Percentiles rank a stretch among this genome's conserved stretches.
Conservation (phyloP, 371 early-diverging fungal species). For the Mucor circinelloides region DNA sequence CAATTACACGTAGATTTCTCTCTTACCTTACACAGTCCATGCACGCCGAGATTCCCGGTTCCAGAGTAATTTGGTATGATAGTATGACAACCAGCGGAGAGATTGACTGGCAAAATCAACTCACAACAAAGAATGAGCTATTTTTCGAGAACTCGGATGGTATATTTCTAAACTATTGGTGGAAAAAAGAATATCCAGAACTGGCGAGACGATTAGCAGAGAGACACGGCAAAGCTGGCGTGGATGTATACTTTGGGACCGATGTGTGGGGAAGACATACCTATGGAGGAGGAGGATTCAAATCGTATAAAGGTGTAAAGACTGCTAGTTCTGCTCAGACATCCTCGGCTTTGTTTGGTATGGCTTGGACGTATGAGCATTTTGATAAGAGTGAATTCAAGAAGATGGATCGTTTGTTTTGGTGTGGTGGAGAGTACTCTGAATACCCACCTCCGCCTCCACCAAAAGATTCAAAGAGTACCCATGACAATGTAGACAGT, state of each 20-base stretch:
- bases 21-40: slow-evolving; percentile 46
- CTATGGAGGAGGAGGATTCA: slow-evolving; percentile 65
- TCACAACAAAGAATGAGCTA: slow-evolving; percentile 45
- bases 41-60: slow-evolving; percentile 52
- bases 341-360: slow-evolving; percentile 64
- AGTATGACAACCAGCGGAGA: slow-evolving; percentile 51
- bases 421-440: slow-evolving; percentile 43
- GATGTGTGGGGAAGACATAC: slow-evolving; percentile 71
- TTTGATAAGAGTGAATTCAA: slow-evolving; percentile 50
- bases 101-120: slow-evolving; percentile 61
- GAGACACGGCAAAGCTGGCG: slow-evolving; percentile 22
- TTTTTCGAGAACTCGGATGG: slow-evolving; percentile 61
- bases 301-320: slow-evolving; percentile 51
- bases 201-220: slow-evolving; percentile 37
- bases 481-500: not conserved
- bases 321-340: slow-evolving; percentile 42
- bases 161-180: slow-evolving; percentile 69
- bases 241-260: slow-evolving; percentile 62
- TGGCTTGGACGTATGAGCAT: slow-evolving; percentile 62
- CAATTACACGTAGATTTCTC: slow-evolving; percentile 32
- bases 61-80: slow-evolving; percentile 63
- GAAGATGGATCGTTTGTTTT: slow-evolving; percentile 55
- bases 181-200: slow-evolving; percentile 47
- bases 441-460: slow-evolving; percentile 23
- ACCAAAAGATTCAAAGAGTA: not conserved